Conservation (phyloP, 2,329 filamentous ascomycete species). For the Aspergillus pseudonomiae region DNA sequence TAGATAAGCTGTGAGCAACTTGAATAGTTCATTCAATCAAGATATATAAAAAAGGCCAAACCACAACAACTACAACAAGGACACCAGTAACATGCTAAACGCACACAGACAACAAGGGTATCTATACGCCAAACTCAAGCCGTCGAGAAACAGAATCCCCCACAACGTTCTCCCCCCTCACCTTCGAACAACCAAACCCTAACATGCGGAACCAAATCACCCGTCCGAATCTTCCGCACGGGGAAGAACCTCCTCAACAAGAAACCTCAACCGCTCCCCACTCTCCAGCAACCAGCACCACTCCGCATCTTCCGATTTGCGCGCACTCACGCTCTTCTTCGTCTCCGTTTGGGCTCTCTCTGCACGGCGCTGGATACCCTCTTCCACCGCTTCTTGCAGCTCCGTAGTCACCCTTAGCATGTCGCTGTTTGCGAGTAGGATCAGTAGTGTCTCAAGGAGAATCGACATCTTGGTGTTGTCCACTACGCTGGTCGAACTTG, state of each 20-base stretch:
- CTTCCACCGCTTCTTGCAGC: conserved; percentile 52
- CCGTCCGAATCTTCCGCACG: not conserved
- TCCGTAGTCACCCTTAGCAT: conserved; percentile 35
- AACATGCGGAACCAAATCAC: not conserved
- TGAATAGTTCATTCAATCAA: not conserved
- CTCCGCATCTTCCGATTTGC: conserved; percentile 38
- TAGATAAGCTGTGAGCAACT: not conserved
- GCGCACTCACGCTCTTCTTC: conserved; percentile 47
- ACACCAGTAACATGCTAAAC: not conserved
- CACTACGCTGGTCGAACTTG: conserved; percentile 60
- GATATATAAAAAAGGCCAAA: not conserved
- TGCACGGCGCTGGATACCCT: conserved; percentile 56
- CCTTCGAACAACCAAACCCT: not conserved
- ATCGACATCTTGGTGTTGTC: conserved; percentile 76
- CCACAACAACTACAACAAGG: not conserved
- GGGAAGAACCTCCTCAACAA: conserved; percentile 39
- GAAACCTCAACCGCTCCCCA: conserved; percentile 40
- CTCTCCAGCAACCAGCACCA: conserved; percentile 46
- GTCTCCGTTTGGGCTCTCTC: conserved; percentile 49
- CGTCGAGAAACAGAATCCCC: not conserved
- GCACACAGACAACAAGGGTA: not conserved
- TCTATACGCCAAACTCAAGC: not conserved
- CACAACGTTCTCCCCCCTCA: not conserved
- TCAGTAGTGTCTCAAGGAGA: conserved; percentile 66
- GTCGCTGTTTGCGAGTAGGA: conserved; percentile 50